A percentile compares a stretch with the other conserved stretches of the same genome.
Evolutionary conservation across 2,329 filamentous ascomycete species (phyloP).

Genomic region (Ascochyta koolunga): DNA sequence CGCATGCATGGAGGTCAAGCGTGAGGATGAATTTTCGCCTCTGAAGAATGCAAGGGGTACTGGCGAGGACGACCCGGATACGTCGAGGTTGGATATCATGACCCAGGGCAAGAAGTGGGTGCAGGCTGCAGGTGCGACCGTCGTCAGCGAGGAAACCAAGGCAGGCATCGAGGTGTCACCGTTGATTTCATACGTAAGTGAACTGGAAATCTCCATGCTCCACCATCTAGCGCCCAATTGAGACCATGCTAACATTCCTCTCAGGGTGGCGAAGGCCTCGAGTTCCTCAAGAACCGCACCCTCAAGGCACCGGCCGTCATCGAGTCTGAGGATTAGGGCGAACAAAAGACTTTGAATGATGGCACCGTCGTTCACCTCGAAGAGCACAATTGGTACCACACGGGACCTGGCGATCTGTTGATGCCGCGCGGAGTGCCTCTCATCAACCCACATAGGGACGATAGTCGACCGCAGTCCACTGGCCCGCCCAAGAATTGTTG

Average conservation of each 20-base stretch:
- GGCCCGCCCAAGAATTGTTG: constrained; percentile 6
- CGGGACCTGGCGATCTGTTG: constrained; percentile 4
- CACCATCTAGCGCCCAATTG: neutral
- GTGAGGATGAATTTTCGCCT: constrained; percentile 97
- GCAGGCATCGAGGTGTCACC: constrained; percentile 88
- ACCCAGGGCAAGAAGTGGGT: constrained; percentile 87
- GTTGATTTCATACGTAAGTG: constrained; percentile 90
- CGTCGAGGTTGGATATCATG: constrained; percentile 89
- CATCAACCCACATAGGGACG: constrained; percentile 7
- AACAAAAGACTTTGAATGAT: constrained; percentile 1
- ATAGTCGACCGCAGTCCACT: constrained; percentile 5
- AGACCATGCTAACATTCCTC: constrained; percentile 2
- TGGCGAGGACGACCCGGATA: constrained; percentile 92
- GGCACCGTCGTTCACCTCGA: constrained; percentile 4
- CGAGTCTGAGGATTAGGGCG: constrained; percentile 60
- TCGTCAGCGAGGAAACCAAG: constrained; percentile 64
- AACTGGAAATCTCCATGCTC: too few relatives aligned
- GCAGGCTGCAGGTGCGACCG: constrained; percentile 75
- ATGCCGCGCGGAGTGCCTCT: constrained; percentile 7
- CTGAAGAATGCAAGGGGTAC: constrained; percentile 87
- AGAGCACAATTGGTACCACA: constrained; percentile 9
- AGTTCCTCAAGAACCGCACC: constrained; percentile 64
- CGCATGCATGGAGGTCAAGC: constrained; percentile 92
- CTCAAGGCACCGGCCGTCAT: constrained; percentile 69
- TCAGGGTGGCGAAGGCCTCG: constrained; percentile 67